Evolutionary conservation across 1,284 basidiomycete genomes (phyloP).

Genomic region (Tetrapyrgos nigripes): DNA sequence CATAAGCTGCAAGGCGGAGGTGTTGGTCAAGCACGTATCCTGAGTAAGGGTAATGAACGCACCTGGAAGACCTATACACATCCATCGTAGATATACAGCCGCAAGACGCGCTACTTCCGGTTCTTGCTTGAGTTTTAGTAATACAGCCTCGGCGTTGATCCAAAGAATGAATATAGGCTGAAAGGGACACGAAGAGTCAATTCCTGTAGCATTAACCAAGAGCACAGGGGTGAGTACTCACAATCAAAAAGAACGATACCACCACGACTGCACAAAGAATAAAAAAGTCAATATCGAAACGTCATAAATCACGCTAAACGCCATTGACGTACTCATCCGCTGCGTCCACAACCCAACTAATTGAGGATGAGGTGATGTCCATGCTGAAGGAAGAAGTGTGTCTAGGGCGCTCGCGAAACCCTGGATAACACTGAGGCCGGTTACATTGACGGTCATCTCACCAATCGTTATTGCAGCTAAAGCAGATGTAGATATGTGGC

Average conservation of each 20-base stretch:
- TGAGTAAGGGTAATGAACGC: conserved; percentile 14
- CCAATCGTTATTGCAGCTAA: conserved; percentile 19
- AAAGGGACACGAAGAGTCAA: not conserved
- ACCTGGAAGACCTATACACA: conserved; percentile 84
- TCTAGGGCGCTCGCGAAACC: conserved; percentile 23
- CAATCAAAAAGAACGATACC: conserved; percentile 2
- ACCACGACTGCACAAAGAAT: conserved; percentile 6
- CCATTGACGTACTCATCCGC: conserved; percentile 18
- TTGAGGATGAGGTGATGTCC: conserved; percentile 20
- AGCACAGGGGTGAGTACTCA: not conserved
- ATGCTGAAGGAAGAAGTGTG: conserved; percentile 22
- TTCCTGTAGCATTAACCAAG: not conserved
- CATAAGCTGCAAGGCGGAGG: conserved; percentile 63
- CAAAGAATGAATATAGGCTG: conserved; percentile 77
- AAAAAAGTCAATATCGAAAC: not conserved
- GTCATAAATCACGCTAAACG: not conserved
- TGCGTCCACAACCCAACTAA: conserved; percentile 23
- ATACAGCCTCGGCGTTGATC: conserved; percentile 82
- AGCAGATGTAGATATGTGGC: conserved; percentile 15
- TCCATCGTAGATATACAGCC: conserved; percentile 78
- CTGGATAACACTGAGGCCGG: conserved; percentile 18
- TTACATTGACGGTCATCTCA: conserved; percentile 20
- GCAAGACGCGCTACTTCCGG: conserved; percentile 85
- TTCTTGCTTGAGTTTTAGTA: conserved; percentile 86
- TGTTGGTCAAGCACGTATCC: not conserved